phyloP scores from a whole-genome alignment of 805 yeast species.

The Candida pseudofarinosa region DNA sequence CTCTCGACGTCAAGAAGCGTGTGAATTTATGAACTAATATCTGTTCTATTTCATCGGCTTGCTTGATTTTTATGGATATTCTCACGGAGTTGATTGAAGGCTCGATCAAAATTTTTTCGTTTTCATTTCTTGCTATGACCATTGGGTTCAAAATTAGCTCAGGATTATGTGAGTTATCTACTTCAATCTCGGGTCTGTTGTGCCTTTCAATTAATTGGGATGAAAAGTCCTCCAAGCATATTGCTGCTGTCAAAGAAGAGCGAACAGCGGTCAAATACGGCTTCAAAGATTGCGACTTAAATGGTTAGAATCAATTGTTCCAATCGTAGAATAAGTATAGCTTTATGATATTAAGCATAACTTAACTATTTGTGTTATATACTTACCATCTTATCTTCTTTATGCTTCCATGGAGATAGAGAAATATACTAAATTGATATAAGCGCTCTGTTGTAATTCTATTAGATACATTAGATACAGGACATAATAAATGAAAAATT shows the following conservation, averaged over 20 bases:
- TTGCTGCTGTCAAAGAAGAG: slow-evolving; percentile 86
- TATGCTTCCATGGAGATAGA: not conserved
- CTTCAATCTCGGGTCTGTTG: slow-evolving; percentile 95
- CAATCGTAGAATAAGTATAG: not conserved
- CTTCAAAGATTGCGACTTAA: slow-evolving; percentile 90
- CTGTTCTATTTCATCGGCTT: slow-evolving; percentile 95
- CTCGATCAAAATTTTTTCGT: slow-evolving; percentile 88
- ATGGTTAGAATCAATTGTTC: not conserved
- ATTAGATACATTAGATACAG: not conserved
- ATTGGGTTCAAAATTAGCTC: slow-evolving; percentile 87
- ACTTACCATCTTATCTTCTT: not conserved
- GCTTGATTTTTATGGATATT: slow-evolving; percentile 88
- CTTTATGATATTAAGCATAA: too few species aligned
- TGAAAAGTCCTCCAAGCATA: slow-evolving; percentile 88
- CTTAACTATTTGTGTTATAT: not conserved
- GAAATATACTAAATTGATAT: not conserved
- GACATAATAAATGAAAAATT: not conserved
- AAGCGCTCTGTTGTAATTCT: not conserved
- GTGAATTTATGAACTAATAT: slow-evolving; percentile 93
- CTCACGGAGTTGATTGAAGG: slow-evolving; percentile 91
- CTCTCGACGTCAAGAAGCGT: slow-evolving; percentile 89
- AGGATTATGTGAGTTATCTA: slow-evolving; percentile 61
- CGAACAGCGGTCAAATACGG: slow-evolving; percentile 95
- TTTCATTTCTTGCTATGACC: slow-evolving; percentile 87
- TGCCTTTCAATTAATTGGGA: slow-evolving; percentile 96